phyloP scores from a whole-genome alignment of 2,329 filamentous ascomycete species.

The Bipolaris cookei region DNA sequence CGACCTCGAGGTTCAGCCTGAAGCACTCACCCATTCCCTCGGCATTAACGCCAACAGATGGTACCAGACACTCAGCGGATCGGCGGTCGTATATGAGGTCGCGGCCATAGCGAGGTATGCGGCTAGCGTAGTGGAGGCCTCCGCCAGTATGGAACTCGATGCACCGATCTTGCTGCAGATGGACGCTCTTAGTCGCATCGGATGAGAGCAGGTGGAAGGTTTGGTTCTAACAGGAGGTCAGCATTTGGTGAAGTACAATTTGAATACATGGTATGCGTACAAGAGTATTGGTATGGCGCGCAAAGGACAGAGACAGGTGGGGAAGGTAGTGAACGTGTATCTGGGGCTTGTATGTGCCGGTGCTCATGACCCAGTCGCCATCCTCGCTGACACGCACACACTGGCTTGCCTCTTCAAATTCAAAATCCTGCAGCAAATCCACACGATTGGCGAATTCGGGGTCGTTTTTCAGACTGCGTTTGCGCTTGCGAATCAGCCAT shows the following conservation, averaged over 20 bases:
- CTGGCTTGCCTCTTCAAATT: slow-evolving; percentile 92
- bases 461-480: slow-evolving; percentile 86
- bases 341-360: slow-evolving; percentile 62
- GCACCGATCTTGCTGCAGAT: slow-evolving; percentile 88
- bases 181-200: slow-evolving; percentile 93
- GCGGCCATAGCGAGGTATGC: slow-evolving; percentile 89
- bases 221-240: slow-evolving; percentile 65
- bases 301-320: slow-evolving; percentile 90
- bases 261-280: neutral
- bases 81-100: slow-evolving; percentile 84
- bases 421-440: slow-evolving; percentile 95
- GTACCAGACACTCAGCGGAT: slow-evolving; percentile 83
- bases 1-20: slow-evolving; percentile 86
- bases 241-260: neutral
- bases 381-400: slow-evolving; percentile 92
- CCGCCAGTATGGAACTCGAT: slow-evolving; percentile 92
- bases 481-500: slow-evolving; percentile 89
- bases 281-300: slow-evolving; percentile 87
- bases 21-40: slow-evolving; percentile 93
- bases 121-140: slow-evolving; percentile 86
- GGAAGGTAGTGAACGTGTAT: slow-evolving; percentile 96
- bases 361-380: slow-evolving; percentile 75
- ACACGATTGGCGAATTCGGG: slow-evolving; percentile 91
- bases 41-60: slow-evolving; percentile 82
- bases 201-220: slow-evolving; percentile 86